These are phyloP conservation scores for Stephania yunnanensis DNA, from an alignment of 164 flowering plant species.

Conservation along the genomic window DNA sequence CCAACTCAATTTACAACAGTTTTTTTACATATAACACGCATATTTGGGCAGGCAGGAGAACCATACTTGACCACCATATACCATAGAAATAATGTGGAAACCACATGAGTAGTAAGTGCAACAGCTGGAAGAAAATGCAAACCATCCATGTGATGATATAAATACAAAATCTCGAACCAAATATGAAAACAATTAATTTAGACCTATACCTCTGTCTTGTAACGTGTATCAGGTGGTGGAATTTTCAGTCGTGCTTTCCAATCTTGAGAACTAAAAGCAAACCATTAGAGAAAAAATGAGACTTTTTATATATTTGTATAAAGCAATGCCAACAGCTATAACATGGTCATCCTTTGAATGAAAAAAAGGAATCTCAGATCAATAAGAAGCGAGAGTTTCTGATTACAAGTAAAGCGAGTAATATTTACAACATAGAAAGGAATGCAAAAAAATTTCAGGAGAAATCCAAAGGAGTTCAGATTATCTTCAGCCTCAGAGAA, in stretches of 20 bases:
- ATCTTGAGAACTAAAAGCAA: constrained; percentile 62
- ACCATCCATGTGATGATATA: no score
- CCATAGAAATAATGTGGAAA: neutral
- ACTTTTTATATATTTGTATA: neutral
- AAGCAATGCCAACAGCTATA: no score
- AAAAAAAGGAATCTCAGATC: neutral
- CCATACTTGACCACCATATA: neutral
- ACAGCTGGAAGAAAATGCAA: neutral
- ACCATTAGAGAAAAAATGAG: constrained; percentile 2
- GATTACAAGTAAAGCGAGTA: no score
- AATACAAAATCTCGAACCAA: neutral
- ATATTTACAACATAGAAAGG: neutral
- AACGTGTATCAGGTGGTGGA: constrained; percentile 84
- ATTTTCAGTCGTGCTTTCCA: constrained; percentile 81
- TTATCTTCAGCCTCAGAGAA: neutral
- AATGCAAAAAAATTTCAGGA: neutral
- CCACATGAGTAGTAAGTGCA: neutral
- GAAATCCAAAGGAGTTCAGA: neutral
- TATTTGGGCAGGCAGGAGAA: neutral
- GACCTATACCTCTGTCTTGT: constrained; percentile 74
- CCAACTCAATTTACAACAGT: no score
- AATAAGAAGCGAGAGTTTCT: neutral
- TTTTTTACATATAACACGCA: no score
- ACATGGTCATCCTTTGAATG: no score
- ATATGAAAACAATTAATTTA: neutral